phyloP scores from a whole-genome alignment of 177 flowering plant species.

The Telopea speciosissima region DNA sequence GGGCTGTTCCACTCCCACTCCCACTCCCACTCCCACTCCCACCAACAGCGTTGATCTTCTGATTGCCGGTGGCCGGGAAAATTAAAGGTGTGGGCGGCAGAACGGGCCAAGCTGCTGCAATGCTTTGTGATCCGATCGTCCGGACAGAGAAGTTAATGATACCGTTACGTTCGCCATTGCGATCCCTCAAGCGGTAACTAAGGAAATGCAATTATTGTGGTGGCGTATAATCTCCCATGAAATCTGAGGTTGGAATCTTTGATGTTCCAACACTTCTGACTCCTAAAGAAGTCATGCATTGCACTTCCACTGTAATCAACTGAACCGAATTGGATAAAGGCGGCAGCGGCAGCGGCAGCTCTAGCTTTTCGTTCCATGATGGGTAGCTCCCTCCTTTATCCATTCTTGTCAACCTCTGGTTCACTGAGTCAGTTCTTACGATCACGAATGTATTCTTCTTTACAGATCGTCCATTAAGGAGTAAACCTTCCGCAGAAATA shows the following conservation, averaged over 20 bases:
- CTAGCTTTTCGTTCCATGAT: conserved; percentile 48
- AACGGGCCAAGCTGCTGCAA: too few relatives aligned
- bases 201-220: conserved; percentile 43
- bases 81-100: neutral
- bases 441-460: conserved; percentile 38
- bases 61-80: neutral
- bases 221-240: conserved; percentile 45
- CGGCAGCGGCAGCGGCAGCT: conserved; percentile 5
- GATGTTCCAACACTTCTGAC: conserved; percentile 35
- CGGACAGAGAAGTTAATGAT: conserved; percentile 53
- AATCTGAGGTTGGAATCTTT: conserved; percentile 54
- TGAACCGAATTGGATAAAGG: conserved; percentile 17
- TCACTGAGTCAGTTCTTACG: conserved; percentile 15
- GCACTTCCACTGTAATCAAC: conserved; percentile 28
- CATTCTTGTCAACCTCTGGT: conserved; percentile 21
- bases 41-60: neutral
- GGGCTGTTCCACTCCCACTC: too few relatives aligned
- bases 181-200: conserved; percentile 64
- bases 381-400: conserved; percentile 48
- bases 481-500: conserved; percentile 47
- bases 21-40: too few relatives aligned
- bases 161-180: conserved; percentile 50
- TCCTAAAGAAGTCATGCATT: conserved; percentile 16
- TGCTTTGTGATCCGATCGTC: conserved; percentile 2
- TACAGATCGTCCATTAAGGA: conserved; percentile 20